Percentiles rank a stretch among this genome's conserved stretches.
Evolutionary conservation across 2,329 filamentous ascomycete species (phyloP).

Genomic region (Magnaporthiopsis incrustans): DNA sequence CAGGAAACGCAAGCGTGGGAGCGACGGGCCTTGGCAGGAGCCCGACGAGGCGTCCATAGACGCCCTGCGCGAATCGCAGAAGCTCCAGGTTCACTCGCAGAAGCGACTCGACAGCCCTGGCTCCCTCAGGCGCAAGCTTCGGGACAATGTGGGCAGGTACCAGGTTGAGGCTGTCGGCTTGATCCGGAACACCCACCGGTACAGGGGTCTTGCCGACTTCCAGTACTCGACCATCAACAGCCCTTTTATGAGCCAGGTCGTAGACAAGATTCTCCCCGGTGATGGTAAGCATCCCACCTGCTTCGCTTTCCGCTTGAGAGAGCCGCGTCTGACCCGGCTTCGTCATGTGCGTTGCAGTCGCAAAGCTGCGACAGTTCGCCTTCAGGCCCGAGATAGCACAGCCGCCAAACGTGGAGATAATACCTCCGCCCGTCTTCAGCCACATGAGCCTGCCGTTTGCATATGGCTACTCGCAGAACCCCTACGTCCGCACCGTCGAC

Average conservation of each 20-base stretch:
- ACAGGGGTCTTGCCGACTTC: conserved; percentile 79
- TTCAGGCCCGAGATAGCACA: conserved; percentile 55
- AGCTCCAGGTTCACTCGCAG: neutral
- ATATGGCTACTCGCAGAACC: conserved; percentile 80
- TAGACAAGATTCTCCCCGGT: conserved; percentile 62
- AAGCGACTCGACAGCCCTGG: conserved; percentile 37
- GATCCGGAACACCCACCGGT: conserved; percentile 76
- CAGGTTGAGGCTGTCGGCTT: conserved; percentile 61
- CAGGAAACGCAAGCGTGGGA: conserved; percentile 76
- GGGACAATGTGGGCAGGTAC: conserved; percentile 63
- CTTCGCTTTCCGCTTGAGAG: conserved; percentile 12
- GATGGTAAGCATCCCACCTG: conserved; percentile 44
- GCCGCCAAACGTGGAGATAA: conserved; percentile 56
- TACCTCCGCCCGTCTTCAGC: conserved; percentile 73
- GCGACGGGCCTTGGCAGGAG: conserved; percentile 55
- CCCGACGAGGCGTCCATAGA: conserved; percentile 22
- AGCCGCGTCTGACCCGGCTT: neutral
- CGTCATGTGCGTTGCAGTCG: conserved; percentile 25
- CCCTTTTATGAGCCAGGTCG: conserved; percentile 62
- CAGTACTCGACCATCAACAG: conserved; percentile 67
- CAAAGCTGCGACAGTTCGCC: conserved; percentile 52
- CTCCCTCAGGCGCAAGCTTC: conserved; percentile 53
- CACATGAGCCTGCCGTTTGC: conserved; percentile 67
- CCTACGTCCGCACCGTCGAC: conserved; percentile 58
- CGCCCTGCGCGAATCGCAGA: neutral